Evolutionary conservation across 2,329 filamentous ascomycete genomes (phyloP).

Genomic region (Colletotrichum scovillei): DNA sequence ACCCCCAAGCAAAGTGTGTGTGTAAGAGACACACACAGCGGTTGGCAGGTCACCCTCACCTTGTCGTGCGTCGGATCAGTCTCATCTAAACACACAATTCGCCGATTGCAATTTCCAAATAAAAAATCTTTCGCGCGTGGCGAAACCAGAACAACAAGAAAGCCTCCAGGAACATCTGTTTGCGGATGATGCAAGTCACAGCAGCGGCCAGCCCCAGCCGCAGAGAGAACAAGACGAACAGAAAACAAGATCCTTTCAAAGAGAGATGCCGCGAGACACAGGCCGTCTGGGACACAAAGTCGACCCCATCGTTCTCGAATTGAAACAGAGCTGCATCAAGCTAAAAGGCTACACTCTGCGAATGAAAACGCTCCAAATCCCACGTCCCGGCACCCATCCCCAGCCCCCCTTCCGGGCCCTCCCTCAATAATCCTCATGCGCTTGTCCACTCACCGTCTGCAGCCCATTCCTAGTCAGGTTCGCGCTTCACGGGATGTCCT

Average conservation of each 20-base stretch:
- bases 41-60: slow-evolving; percentile 27
- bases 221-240: neutral
- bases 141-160: neutral
- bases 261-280: slow-evolving; percentile 5
- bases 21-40: neutral
- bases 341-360: slow-evolving; percentile 8
- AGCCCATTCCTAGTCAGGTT: slow-evolving; percentile 19
- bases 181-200: slow-evolving; percentile 21
- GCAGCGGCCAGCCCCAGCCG: neutral
- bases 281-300: slow-evolving; percentile 19
- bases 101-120: neutral
- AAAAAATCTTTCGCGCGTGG: neutral
- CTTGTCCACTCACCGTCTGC: slow-evolving; percentile 26
- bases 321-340: slow-evolving; percentile 27
- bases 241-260: neutral
- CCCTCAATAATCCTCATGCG: slow-evolving; percentile 23
- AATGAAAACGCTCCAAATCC: slow-evolving; percentile 26
- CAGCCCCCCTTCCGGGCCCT: slow-evolving; percentile 5
- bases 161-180: neutral
- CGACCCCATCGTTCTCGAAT: slow-evolving; percentile 25
- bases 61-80: slow-evolving; percentile 19
- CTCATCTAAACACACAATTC: slow-evolving; percentile 17
- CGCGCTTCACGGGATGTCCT: slow-evolving; percentile 13
- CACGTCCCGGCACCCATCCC: slow-evolving; percentile 18
- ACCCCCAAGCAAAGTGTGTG: neutral